These are phyloP conservation scores for Dactylellina drechsleri DNA, from an alignment of 2,329 filamentous ascomycete species.

Conservation along the genomic window DNA sequence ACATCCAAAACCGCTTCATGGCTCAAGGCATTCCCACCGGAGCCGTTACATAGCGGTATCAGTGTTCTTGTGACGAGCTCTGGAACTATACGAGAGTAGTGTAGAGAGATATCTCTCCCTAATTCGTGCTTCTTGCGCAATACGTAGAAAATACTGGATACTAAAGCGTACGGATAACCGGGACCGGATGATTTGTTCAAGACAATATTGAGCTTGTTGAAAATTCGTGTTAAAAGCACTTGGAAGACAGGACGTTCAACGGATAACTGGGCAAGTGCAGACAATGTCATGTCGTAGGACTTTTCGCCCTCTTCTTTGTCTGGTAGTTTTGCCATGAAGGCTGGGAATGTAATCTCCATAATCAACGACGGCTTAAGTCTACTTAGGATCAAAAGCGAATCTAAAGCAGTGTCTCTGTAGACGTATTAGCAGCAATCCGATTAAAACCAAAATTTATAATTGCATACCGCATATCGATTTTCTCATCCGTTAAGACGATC, in stretches of 20 bases:
- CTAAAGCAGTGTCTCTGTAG: conserved; percentile 70
- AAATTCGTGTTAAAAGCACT: conserved; percentile 71
- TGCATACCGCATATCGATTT: conserved; percentile 58
- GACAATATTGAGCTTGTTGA: conserved; percentile 72
- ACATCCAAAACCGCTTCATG: conserved; percentile 69
- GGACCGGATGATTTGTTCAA: conserved; percentile 60
- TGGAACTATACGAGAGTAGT: conserved; percentile 67
- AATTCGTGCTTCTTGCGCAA: conserved; percentile 67
- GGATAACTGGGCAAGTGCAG: conserved; percentile 73
- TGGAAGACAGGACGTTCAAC: conserved; percentile 72
- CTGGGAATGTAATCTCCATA: conserved; percentile 73
- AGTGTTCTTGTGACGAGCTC: conserved; percentile 58
- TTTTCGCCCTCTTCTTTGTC: conserved; percentile 66
- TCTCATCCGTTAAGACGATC: conserved; percentile 70
- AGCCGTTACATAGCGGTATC: conserved; percentile 61
- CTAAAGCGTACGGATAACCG: conserved; percentile 69
- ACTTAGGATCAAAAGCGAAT: conserved; percentile 70
- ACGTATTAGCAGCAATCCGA: conserved; percentile 13
- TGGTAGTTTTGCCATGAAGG: conserved; percentile 73
- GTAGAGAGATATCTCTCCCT: conserved; percentile 62
- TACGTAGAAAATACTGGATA: conserved; percentile 72
- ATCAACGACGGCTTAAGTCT: conserved; percentile 71
- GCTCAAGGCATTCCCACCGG: conserved; percentile 63
- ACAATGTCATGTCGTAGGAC: conserved; percentile 68
- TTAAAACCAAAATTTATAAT: no score